phyloP scores from a whole-genome alignment of 2,329 filamentous ascomycete genomes.

The Beauveria medogensis region DNA sequence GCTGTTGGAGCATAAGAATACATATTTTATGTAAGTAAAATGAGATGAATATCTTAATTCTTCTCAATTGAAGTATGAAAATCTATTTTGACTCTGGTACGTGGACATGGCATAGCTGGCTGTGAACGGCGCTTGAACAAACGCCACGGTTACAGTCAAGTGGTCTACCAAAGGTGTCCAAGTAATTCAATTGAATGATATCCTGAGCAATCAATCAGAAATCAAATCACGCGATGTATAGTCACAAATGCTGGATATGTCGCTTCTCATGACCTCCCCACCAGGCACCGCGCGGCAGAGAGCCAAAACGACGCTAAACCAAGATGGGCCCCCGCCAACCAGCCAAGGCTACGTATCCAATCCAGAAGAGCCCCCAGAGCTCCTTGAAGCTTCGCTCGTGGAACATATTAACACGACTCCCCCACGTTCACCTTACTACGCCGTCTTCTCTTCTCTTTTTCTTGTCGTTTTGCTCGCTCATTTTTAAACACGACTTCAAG shows the following conservation, averaged over 20 bases:
- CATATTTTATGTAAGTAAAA: not conserved
- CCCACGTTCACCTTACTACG: not conserved
- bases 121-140: too few species aligned
- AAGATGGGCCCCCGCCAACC: not conserved
- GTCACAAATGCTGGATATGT: not conserved
- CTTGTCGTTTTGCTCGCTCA: not conserved
- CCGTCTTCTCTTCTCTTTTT: not conserved
- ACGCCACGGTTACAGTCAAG: too few species aligned
- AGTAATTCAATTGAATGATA: not conserved
- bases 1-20: too few species aligned
- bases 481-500: not conserved
- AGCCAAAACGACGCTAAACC: constrained; percentile 4
- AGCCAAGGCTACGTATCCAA: constrained; percentile 12
- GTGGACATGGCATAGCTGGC: too few species aligned
- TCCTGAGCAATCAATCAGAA: too few species aligned
- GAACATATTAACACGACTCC: constrained; percentile 5
- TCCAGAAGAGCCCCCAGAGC: constrained; percentile 6
- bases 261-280: not conserved
- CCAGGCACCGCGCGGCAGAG: not conserved
- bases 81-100: too few species aligned
- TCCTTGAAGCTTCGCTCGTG: constrained; percentile 10
- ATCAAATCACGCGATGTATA: not conserved
- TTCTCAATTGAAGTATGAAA: not conserved
- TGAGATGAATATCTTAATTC: too few species aligned
- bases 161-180: not conserved